These are phyloP conservation scores for Deuterostichococcus epilithicus DNA, from an alignment of 139 green algal species.

Conservation along the genomic window DNA sequence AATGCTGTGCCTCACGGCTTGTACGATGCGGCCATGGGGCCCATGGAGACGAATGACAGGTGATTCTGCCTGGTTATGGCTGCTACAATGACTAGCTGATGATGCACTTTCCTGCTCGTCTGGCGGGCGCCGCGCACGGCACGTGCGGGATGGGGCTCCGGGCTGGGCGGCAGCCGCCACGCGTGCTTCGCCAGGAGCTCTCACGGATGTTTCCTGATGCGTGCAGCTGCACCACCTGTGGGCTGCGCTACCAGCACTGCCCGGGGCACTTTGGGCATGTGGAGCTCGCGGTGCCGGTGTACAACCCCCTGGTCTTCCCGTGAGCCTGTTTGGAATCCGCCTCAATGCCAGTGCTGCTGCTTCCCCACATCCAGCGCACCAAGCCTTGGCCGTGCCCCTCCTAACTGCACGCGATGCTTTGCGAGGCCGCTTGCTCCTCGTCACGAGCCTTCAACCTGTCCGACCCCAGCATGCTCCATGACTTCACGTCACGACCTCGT, in stretches of 20 bases:
- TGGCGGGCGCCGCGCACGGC: no score
- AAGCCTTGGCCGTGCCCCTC: neutral
- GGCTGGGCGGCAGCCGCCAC: no score
- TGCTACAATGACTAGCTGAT: no score
- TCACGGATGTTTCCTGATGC: neutral
- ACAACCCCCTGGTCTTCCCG: conserved; percentile 94
- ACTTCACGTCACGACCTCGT: no score
- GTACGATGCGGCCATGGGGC: conserved; percentile 88
- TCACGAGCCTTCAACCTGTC: no score
- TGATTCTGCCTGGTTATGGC: conserved; percentile 15
- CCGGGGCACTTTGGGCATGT: conserved; percentile 98
- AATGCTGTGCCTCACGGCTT: conserved; percentile 76
- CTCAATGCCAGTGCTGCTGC: neutral
- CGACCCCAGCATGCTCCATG: no score
- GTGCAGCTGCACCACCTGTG: conserved; percentile 86
- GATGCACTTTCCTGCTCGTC: no score
- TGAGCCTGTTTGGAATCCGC: conserved; percentile 27
- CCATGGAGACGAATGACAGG: conserved; percentile 62
- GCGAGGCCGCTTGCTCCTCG: neutral
- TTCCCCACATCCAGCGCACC: neutral
- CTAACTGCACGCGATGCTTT: neutral
- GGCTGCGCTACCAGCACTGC: conserved; percentile 66
- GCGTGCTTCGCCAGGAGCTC: no score
- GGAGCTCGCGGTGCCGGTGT: conserved; percentile 93
- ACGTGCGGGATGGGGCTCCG: no score